Base-by-base conservation (phyloP, 495 filamentous ascomycete species). In the Mycothermus thermophilus region DNA sequence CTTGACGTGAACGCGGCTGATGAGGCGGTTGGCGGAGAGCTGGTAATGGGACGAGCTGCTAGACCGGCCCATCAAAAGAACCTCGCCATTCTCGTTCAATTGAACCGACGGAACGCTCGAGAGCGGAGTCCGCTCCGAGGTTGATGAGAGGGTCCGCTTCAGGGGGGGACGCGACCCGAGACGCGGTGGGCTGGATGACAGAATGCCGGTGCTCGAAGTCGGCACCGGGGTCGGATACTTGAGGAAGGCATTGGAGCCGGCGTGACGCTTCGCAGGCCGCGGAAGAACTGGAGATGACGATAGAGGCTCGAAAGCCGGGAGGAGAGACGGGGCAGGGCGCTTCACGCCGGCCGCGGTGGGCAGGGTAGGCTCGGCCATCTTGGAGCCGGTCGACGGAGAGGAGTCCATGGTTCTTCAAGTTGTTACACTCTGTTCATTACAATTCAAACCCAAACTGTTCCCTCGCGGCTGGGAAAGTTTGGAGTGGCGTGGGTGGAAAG, bases 11-110 rank as follows among this genome's bases (percentile, higher is more conserved):
- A 95, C 71, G 47, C 90, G 75, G 46, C 90, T 95, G 40, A 97
- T 83, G 41, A 87, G 71, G 15, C 82, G 79, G 58, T 93, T 93
- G 32, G 85, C 72, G 36, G 88, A 88, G 11, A 96, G 69, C 52
- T 93, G 83, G 50, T 92, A 84, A 47, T 94, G 75, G 8, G 83
- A 93, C 18, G 85, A 88, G 50, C 79, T 87, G 65, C 81, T 93
- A 1, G 87, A 94, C 43, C 90, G 66, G 16, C 90, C 90, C 77
- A 97, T 88, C 20, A 79, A 66, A 14, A 92, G 51, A 2, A 74
- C 64, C 48, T 94, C 81, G 14, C 90, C 88, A 58, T 77, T 80
- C 43, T 77, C 75, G n/a, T 74, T 76, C 10, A 97, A 70, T 50
- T 81, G 71, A 27, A 96, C 64, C 5, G 77, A 73, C 3, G 85